Conservation (phyloP, 164 flowering plant genomes). For the Vitis vinifera region DNA sequence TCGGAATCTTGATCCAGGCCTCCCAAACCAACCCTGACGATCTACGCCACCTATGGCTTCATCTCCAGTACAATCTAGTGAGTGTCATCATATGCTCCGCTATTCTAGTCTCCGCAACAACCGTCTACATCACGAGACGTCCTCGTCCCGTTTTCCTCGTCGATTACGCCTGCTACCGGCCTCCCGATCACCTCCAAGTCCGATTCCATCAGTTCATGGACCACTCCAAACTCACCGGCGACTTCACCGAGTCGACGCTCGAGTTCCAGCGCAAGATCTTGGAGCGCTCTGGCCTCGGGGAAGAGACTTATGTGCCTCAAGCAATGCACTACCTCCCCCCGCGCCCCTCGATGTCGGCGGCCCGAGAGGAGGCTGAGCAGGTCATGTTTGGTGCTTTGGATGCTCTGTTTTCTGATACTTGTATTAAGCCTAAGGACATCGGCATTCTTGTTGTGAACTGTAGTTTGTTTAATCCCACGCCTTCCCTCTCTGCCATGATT, state of each 20-base stretch:
- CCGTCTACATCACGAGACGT: constrained; percentile 33
- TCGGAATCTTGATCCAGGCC: constrained; percentile 16
- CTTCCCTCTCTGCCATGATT: constrained; percentile 20
- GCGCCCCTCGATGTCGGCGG: constrained; percentile 30
- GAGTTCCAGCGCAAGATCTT: constrained; percentile 43
- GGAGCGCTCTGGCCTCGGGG: constrained; percentile 39
- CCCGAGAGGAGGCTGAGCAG: constrained; percentile 38
- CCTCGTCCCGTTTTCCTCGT: constrained; percentile 31
- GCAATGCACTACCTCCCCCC: constrained; percentile 34
- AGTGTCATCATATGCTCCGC: constrained; percentile 29
- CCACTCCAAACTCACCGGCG: constrained; percentile 30
- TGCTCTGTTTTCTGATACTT: constrained; percentile 22
- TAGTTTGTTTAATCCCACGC: constrained; percentile 21
- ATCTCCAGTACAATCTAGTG: constrained; percentile 35
- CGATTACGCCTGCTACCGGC: constrained; percentile 32
- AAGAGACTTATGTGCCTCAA: constrained; percentile 39
- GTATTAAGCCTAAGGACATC: constrained; percentile 30
- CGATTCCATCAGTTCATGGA: constrained; percentile 28
- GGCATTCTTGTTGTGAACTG: constrained; percentile 29
- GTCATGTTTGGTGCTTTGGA: constrained; percentile 39
- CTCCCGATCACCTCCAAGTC: constrained; percentile 28
- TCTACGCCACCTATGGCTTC: constrained; percentile 32
- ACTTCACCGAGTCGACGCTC: constrained; percentile 32
- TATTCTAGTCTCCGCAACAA: constrained; percentile 26
- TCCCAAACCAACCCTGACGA: constrained; percentile 27